Evolutionary conservation across 2,329 filamentous ascomycete species (phyloP).

Genomic region (Cryphonectria radicalis): DNA sequence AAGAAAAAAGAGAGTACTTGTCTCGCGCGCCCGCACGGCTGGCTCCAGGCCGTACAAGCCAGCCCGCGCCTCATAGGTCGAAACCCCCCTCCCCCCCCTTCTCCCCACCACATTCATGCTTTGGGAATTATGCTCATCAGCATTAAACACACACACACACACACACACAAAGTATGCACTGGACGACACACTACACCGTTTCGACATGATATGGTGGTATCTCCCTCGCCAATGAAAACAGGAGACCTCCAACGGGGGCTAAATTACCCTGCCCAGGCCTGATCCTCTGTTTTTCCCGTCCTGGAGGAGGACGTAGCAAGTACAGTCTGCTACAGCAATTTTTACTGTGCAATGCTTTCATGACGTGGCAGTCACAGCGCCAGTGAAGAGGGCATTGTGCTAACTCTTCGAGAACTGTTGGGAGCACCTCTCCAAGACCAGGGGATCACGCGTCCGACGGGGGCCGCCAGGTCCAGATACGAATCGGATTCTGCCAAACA

Average conservation of each 20-base stretch:
- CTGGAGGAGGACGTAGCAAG: neutral
- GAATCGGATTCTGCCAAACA: neutral
- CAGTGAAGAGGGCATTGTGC: neutral
- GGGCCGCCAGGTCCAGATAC: slow-evolving; percentile 13
- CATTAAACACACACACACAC: neutral
- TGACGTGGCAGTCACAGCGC: neutral
- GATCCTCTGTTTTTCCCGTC: neutral
- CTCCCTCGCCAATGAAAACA: neutral
- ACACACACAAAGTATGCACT: neutral
- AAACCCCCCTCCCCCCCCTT: neutral
- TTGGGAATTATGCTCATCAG: neutral
- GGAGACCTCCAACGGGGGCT: neutral
- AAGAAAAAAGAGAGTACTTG: neutral
- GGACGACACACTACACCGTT: neutral
- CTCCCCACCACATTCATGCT: neutral
- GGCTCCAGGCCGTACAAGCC: neutral
- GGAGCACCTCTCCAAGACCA: slow-evolving; percentile 7
- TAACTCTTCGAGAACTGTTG: neutral
- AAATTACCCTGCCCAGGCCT: slow-evolving; percentile 2
- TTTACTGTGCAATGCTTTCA: neutral
- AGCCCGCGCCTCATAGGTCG: slow-evolving; percentile 10
- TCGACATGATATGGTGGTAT: neutral
- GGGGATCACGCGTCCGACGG: slow-evolving; percentile 4
- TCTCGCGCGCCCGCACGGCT: neutral
- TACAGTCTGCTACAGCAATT: neutral